Evolutionary conservation across 345 rosid genomes (phyloP).

Genomic region (Brassica nigra): DNA sequence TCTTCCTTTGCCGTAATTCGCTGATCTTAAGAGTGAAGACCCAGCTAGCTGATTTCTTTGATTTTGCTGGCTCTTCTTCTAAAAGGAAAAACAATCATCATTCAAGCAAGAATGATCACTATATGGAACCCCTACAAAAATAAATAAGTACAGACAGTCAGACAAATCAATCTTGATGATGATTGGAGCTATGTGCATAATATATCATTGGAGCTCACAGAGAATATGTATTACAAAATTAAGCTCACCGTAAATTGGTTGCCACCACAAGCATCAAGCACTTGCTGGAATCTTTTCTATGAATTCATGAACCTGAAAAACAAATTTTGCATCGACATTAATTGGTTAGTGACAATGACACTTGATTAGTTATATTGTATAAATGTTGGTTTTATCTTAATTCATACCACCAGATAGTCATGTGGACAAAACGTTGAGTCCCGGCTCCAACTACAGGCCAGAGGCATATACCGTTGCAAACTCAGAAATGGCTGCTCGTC

Average conservation of each 20-base stretch:
- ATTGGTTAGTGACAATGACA: background rate
- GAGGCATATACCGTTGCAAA: background rate
- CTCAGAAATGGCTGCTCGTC: background rate
- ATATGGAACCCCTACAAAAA: constrained; percentile 67
- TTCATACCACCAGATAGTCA: background rate
- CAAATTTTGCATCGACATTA: background rate
- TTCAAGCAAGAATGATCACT: constrained; percentile 74
- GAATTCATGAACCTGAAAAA: background rate
- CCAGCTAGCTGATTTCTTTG: background rate
- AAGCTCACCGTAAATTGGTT: constrained; percentile 58
- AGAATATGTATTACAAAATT: constrained; percentile 11
- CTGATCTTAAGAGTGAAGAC: background rate
- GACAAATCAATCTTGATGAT: background rate
- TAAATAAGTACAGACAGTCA: background rate
- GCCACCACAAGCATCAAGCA: background rate
- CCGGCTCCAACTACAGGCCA: background rate
- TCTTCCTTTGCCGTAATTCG: background rate
- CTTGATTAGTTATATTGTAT: background rate
- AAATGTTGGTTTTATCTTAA: background rate
- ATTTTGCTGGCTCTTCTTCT: background rate
- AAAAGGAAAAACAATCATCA: background rate
- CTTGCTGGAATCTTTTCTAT: background rate
- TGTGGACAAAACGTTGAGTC: background rate
- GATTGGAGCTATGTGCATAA: background rate
- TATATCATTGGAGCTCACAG: background rate